Evolutionary conservation across 1,284 basidiomycete species (phyloP), one percentile per base, ranked within the genome.

Genomic region (Leccinum insolens): DNA sequence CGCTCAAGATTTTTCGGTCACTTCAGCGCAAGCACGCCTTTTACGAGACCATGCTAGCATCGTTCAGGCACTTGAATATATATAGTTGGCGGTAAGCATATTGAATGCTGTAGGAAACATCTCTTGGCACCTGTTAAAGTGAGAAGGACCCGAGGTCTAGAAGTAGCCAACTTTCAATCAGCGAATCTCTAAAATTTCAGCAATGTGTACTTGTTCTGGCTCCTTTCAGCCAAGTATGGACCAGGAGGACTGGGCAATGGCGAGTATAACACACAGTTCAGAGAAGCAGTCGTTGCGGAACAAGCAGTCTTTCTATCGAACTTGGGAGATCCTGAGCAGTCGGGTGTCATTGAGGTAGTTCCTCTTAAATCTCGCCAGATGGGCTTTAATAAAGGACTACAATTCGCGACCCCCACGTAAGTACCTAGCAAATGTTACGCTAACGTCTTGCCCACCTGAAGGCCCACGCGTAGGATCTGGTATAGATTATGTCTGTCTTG

Each of bases 31-130:
- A 67, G 73, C 9, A 44, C 25, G 59, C 20, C 34, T 63, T 3
- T 66, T 82, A 22, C 70, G 69, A 11, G 28, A 68, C 2, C 69
- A 75, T 63, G 76, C 74, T 8, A 20, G 60, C 1, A 69, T 73
- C 6, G 71, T 78, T 20, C 68, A 28, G 4, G 52, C 55, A 12
- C 69, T 82, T 28, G 81, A 82, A 76, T 39, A 70, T 80, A 7
- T 84, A 80, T 69, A 83, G 81, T 62, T 70, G 75, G 69, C 78
- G 77, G 82, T 81, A 70, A 64, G 65, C n/a, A 2, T 52, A 34
- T 62, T 55, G 37, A 8, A 25, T 15, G 14, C 8, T 39, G 46
- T n/a, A 9, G 17, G 20, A 2, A 61, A 58, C 15, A 0, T 49
- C 41, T 49, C 14, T 65, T 11, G 71, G 12, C 31, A 46, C 6